Percentiles rank a stretch among this genome's conserved stretches.
These are phyloP conservation scores for Populus tomentosa DNA, from an alignment of 441 rosid species.

Conservation along the genomic window DNA sequence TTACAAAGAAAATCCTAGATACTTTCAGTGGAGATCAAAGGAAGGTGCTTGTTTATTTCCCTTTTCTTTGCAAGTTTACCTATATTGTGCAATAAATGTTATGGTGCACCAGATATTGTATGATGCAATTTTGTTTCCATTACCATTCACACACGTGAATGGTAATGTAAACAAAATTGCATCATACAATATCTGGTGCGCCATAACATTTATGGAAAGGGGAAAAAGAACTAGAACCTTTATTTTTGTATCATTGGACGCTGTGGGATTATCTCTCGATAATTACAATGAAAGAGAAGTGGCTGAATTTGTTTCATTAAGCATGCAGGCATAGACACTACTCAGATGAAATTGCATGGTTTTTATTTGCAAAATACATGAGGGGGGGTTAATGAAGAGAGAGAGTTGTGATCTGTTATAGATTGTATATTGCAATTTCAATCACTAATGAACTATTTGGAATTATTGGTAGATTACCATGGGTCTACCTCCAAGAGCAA, in stretches of 20 bases:
- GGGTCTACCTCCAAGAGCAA: slow-evolving; percentile 32
- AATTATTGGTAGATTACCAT: slow-evolving; percentile 39
- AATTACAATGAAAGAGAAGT: not conserved
- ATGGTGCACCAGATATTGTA: not conserved
- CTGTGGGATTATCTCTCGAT: not conserved
- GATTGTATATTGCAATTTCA: not conserved
- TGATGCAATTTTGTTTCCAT: not conserved
- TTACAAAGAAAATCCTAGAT: too few relatives aligned
- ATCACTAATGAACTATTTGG: not conserved
- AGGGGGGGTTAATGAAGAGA: not conserved
- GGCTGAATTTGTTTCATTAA: not conserved
- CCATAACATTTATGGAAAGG: too few relatives aligned
- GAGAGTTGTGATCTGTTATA: not conserved
- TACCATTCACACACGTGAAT: not conserved
- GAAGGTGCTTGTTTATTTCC: slow-evolving; percentile 3
- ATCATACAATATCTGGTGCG: too few relatives aligned
- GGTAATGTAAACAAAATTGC: too few relatives aligned
- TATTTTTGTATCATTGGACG: not conserved
- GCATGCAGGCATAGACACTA: not conserved
- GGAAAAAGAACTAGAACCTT: not conserved
- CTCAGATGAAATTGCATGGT: not conserved
- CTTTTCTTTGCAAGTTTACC: not conserved
- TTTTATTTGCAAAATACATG: not conserved
- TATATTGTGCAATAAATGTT: not conserved
- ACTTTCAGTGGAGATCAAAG: not conserved